Conservation (phyloP, 139 green algal genomes). For the Edaphochlamys debaryana region DNA sequence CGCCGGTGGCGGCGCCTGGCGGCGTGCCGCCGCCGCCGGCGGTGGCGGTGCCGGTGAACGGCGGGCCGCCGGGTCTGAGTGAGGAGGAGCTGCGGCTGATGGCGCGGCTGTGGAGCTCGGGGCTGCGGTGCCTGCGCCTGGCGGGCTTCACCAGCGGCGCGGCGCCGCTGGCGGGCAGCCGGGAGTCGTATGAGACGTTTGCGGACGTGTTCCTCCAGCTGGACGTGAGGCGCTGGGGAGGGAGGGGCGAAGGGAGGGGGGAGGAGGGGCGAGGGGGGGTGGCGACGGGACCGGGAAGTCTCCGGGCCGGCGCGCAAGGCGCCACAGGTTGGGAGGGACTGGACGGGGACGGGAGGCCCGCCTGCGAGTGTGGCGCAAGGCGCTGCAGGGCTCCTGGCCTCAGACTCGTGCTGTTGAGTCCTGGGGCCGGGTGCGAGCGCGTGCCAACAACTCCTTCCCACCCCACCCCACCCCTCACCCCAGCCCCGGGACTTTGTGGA, state of each 20-base stretch:
- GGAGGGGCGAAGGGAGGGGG: neutral
- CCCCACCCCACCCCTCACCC: too few relatives aligned
- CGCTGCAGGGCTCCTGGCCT: too few relatives aligned
- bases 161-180: slow-evolving; percentile 1
- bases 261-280: too few relatives aligned
- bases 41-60: neutral
- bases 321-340: neutral
- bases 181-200: slow-evolving; percentile 45
- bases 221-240: slow-evolving; percentile 34
- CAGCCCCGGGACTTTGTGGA: slow-evolving; percentile 89
- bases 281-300: too few relatives aligned
- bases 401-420: too few relatives aligned
- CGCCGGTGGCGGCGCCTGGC: neutral
- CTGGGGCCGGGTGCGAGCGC: too few relatives aligned
- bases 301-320: too few relatives aligned
- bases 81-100: slow-evolving; percentile 49
- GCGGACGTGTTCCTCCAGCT: slow-evolving; percentile 48
- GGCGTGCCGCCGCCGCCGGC: neutral
- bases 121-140: slow-evolving; percentile 43
- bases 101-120: slow-evolving; percentile 41
- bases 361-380: too few relatives aligned
- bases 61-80: slow-evolving; percentile 12
- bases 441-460: too few relatives aligned
- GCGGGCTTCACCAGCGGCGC: slow-evolving; percentile 15
- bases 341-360: neutral